Evolutionary conservation across 768 basidiomycete species (phyloP), one percentile per base, ranked within the genome.

Genomic region (Kwoniella botswanensis): DNA sequence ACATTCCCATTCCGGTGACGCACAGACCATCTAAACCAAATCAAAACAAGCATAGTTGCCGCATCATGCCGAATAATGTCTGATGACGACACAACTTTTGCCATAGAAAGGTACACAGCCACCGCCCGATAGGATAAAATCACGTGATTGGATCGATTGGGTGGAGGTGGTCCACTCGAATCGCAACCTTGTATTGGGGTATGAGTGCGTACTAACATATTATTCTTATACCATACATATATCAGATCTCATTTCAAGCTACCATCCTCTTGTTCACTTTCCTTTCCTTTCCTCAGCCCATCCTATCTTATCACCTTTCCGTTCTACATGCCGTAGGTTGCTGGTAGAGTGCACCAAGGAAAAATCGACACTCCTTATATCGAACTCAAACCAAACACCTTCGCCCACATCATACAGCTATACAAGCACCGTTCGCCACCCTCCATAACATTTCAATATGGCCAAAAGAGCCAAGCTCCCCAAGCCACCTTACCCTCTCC

Each of bases 91-190:
- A 35, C 35, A 6, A 35, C 35, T 35, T 35, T 35, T 35, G 35
- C 6, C 35, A 35, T 35, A 6, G 35, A 35, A 4, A 35, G 35
- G 35, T 35, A 35, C 35, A 35, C 46, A 50, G 46, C 46, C 46
- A 11, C 46, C 46, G 46, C 18, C 13, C 17, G 46, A 55, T 55
- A 55, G 54, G 4, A 5, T 11, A 5, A 21, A 12, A 55, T 55
- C 54, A 55, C 54, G 54, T 55, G 54, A 55, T 18, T 15, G 15
- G 7, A 55, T 55, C 54, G 12, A 24, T 18, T 2, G n/a, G 21
- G 54, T 55, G 54, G 54, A 55, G 54, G 54, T 55, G n/a, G 54
- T 55, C 54, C 54, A 55, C 21, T 55, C 24, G n/a, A 12, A 24
- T 55, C 24, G 35, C 35, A 55, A 55, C 54, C 54, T 55, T 55